phyloP scores from a whole-genome alignment of 768 basidiomycete species.

The Butyriboletus loyo region DNA sequence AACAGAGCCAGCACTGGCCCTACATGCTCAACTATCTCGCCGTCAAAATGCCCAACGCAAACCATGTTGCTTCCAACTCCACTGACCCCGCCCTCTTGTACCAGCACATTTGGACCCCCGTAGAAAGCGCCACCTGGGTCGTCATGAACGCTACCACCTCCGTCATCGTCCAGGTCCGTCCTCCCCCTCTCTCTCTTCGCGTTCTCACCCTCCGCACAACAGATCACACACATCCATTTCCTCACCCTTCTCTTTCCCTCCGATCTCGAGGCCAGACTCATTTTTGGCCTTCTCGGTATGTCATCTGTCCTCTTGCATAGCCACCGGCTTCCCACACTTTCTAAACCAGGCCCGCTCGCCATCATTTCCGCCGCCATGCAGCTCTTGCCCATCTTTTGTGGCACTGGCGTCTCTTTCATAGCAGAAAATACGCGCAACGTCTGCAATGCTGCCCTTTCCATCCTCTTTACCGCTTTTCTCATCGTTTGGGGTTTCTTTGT shows the following conservation, averaged over 20 bases:
- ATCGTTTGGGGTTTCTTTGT: constrained; percentile 91
- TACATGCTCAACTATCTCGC: constrained; percentile 95
- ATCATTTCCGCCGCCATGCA: constrained; percentile 81
- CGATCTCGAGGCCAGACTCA: constrained; percentile 78
- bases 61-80: constrained; percentile 6
- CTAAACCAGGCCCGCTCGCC: constrained; percentile 71
- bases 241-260: constrained; percentile 94
- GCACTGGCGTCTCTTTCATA: constrained; percentile 41
- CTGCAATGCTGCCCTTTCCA: constrained; percentile 93
- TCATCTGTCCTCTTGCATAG: background rate
- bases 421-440: constrained; percentile 84
- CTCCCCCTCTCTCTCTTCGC: background rate
- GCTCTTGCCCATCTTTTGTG: constrained; percentile 61
- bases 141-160: constrained; percentile 85
- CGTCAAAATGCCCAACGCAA: constrained; percentile 51
- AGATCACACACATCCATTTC: constrained; percentile 98
- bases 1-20: constrained; percentile 78
- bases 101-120: constrained; percentile 52
- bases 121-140: constrained; percentile 75
- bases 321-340: background rate
- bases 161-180: constrained; percentile 77
- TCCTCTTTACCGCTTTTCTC: constrained; percentile 88
- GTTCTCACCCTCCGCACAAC: background rate
- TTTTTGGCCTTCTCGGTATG: constrained; percentile 78
- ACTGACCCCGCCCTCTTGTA: constrained; percentile 26